Conservation (phyloP, 805 yeast genomes). For the Myxozyma neglecta region DNA sequence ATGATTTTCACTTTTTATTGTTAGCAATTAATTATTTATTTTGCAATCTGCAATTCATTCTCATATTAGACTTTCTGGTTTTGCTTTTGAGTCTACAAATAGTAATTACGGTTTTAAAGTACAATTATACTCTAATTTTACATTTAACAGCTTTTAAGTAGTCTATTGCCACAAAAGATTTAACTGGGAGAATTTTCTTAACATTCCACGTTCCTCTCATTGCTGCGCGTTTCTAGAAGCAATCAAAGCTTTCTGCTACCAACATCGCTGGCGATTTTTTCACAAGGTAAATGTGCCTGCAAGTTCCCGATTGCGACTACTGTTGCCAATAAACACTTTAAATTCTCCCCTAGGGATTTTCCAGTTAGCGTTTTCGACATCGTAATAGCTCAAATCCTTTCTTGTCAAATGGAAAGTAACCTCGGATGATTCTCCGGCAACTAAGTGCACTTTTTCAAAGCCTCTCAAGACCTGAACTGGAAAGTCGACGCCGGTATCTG, state of each 20-base stretch:
- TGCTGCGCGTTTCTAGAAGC: no score
- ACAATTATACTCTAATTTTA: no score
- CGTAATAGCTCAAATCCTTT: conserved; percentile 61
- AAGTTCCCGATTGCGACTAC: conserved; percentile 12
- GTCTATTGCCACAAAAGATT: no score
- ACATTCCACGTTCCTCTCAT: no score
- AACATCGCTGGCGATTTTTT: not conserved
- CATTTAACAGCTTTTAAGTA: no score
- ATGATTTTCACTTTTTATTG: not conserved
- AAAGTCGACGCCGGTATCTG: conserved; percentile 45
- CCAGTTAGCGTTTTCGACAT: conserved; percentile 57
- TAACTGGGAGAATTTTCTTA: no score
- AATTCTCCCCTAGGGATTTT: conserved; percentile 57
- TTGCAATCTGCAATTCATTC: no score
- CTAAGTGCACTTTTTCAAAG: conserved; percentile 53
- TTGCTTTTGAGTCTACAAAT: no score
- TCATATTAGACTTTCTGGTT: no score
- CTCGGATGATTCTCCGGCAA: conserved; percentile 44
- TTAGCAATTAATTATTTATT: not conserved
- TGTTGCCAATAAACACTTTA: conserved; percentile 49
- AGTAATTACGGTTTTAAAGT: no score
- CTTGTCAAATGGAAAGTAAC: conserved; percentile 50
- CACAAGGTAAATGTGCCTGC: conserved; percentile 12
- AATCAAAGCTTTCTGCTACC: no score
- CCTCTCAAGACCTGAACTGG: conserved; percentile 58